phyloP scores from a whole-genome alignment of 75 land plant species.

The Picea sitchensis region DNA sequence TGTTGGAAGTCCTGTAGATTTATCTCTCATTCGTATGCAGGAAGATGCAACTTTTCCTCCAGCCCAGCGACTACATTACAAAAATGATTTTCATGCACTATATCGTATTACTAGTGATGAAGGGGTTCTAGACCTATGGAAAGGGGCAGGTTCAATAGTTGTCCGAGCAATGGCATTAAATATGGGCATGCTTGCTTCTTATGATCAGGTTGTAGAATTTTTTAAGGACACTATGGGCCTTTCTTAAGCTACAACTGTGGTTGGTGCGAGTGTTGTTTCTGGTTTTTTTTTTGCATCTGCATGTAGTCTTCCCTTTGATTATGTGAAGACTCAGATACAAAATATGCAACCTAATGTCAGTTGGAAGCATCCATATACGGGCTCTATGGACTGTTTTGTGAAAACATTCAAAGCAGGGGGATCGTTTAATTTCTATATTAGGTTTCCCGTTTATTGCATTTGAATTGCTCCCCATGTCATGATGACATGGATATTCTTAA shows the following conservation, averaged over 20 bases:
- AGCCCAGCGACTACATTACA: slow-evolving; percentile 78
- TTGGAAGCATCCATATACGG: slow-evolving; percentile 87
- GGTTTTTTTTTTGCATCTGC: slow-evolving; percentile 87
- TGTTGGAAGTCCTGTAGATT: slow-evolving; percentile 93
- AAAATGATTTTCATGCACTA: slow-evolving; percentile 92
- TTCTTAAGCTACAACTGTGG: slow-evolving; percentile 58
- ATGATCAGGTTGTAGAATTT: slow-evolving; percentile 86
- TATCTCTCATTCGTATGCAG: slow-evolving; percentile 95
- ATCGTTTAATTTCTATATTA: slow-evolving; percentile 88
- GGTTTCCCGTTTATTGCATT: slow-evolving; percentile 94
- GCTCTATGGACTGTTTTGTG: slow-evolving; percentile 83
- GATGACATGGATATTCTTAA: slow-evolving; percentile 99
- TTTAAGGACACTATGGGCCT: slow-evolving; percentile 67
- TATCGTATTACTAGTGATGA: slow-evolving; percentile 74
- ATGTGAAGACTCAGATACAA: slow-evolving; percentile 96
- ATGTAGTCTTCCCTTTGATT: slow-evolving; percentile 96
- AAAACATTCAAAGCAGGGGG: slow-evolving; percentile 80
- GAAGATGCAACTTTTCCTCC: slow-evolving; percentile 88
- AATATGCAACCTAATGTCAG: slow-evolving; percentile 96
- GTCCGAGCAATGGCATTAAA: slow-evolving; percentile 93
- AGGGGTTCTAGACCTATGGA: slow-evolving; percentile 95
- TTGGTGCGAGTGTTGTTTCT: slow-evolving; percentile 98
- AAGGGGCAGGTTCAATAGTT: slow-evolving; percentile 96
- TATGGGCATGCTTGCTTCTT: slow-evolving; percentile 99
- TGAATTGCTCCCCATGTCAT: slow-evolving; percentile 98